Conservation (phyloP, 1,284 basidiomycete species). For the Volvariella surrecta region DNA sequence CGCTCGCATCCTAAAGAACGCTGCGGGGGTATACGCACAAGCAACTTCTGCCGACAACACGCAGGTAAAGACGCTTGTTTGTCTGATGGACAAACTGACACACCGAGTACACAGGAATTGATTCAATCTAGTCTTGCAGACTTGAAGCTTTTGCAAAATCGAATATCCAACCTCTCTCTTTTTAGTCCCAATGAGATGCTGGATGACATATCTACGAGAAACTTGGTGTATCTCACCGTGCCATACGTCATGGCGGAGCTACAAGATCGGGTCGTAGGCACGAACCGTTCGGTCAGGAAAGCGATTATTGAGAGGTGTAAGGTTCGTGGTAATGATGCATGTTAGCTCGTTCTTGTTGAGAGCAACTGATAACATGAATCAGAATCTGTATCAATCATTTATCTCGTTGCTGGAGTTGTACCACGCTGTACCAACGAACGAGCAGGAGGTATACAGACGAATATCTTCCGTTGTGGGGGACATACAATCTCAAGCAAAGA, state of each 20-base stretch:
- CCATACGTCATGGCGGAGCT: constrained; percentile 70
- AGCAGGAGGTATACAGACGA: constrained; percentile 45
- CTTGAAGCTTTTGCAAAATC: constrained; percentile 38
- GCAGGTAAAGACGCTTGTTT: constrained; percentile 17
- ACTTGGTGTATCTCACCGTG: constrained; percentile 76
- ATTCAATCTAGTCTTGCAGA: constrained; percentile 45
- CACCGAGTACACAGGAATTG: constrained; percentile 36
- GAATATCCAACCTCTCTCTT: constrained; percentile 54
- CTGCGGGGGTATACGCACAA: constrained; percentile 19
- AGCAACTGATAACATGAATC: constrained; percentile 3
- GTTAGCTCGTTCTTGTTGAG: not conserved
- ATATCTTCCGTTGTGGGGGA: constrained; percentile 55
- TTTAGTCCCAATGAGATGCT: constrained; percentile 84
- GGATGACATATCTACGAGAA: constrained; percentile 77
- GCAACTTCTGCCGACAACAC: constrained; percentile 23
- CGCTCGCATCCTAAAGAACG: constrained; percentile 16
- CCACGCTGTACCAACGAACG: constrained; percentile 55
- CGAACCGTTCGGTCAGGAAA: constrained; percentile 52
- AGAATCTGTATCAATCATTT: constrained; percentile 27
- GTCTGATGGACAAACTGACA: not conserved
- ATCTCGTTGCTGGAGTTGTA: constrained; percentile 57
- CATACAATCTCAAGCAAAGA: constrained; percentile 11
- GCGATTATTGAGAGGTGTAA: constrained; percentile 46
- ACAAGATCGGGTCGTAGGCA: constrained; percentile 56
- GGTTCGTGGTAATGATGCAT: constrained; percentile 33